Evolutionary conservation across 495 filamentous ascomycete genomes (phyloP).

Genomic region (Penicillium argentinense): DNA sequence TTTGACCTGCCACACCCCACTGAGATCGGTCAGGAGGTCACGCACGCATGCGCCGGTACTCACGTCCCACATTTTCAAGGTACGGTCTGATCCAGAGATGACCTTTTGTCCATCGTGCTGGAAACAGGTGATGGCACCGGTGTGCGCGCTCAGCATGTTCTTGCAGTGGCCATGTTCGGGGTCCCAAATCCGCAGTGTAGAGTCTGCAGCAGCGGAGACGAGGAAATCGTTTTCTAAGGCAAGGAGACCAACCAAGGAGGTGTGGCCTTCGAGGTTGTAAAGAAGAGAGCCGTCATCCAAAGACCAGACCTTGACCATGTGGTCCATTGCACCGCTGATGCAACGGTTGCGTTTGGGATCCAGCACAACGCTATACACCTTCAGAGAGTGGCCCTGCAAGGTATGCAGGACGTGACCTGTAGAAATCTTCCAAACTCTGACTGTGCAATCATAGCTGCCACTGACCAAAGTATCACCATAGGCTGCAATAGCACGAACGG

Average conservation of each 20-base stretch:
- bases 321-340: constrained; percentile 98
- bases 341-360: constrained; percentile 91
- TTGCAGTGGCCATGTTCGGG: constrained; percentile 91
- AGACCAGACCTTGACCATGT: constrained; percentile 96
- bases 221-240: constrained; percentile 84
- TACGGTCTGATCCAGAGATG: constrained; percentile 92
- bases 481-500: constrained; percentile 96
- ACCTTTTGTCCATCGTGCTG: constrained; percentile 97
- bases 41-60: constrained; percentile 87
- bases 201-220: constrained; percentile 93
- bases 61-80: constrained; percentile 98
- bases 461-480: constrained; percentile 97
- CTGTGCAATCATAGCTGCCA: constrained; percentile 94
- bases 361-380: constrained; percentile 96
- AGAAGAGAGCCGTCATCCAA: constrained; percentile 83
- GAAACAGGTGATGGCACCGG: constrained; percentile 97
- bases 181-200: constrained; percentile 95
- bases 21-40: constrained; percentile 93
- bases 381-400: constrained; percentile 84
- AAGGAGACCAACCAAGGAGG: constrained; percentile 88
- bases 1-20: constrained; percentile 97
- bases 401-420: constrained; percentile 87
- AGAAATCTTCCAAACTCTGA: constrained; percentile 96
- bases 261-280: constrained; percentile 90
- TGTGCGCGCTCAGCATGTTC: constrained; percentile 85